Percentiles rank a stretch among this genome's conserved stretches.
phyloP scores from a whole-genome alignment of 2,329 filamentous ascomycete genomes.

The Cladosporium cucumerinum region DNA sequence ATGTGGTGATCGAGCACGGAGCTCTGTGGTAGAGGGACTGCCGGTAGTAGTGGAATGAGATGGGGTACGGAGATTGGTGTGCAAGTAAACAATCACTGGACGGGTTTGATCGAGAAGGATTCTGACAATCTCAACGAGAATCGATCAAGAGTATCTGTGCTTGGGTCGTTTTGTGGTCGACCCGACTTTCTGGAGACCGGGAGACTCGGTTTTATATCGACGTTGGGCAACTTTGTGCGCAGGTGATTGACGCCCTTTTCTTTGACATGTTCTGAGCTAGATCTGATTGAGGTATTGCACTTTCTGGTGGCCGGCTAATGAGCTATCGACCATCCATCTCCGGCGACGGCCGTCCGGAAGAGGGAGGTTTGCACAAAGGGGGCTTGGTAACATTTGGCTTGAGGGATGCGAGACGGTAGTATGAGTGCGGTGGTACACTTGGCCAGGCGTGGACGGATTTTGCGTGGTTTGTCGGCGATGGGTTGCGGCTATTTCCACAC shows the following conservation, averaged over 20 bases:
- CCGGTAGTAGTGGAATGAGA: neutral
- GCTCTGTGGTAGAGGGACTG: neutral
- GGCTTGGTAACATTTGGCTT: conserved; percentile 6
- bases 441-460: neutral
- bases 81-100: neutral
- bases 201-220: neutral
- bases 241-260: neutral
- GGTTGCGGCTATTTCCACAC: neutral
- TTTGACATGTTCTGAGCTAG: neutral
- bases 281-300: conserved; percentile 14
- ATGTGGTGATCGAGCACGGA: neutral
- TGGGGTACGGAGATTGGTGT: neutral
- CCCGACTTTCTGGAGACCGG: neutral
- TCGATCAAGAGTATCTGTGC: conserved; percentile 4
- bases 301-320: conserved; percentile 3
- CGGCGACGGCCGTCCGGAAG: neutral
- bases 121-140: neutral
- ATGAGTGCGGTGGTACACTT: neutral
- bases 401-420: conserved; percentile 7
- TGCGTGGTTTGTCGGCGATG: neutral
- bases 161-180: conserved; percentile 3
- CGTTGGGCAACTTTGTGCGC: neutral
- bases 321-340: conserved; percentile 9
- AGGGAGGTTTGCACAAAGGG: neutral
- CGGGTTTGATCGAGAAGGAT: neutral